Base-by-base conservation (phyloP, 2,329 filamentous ascomycete species). In the Onygenales sp. region DNA sequence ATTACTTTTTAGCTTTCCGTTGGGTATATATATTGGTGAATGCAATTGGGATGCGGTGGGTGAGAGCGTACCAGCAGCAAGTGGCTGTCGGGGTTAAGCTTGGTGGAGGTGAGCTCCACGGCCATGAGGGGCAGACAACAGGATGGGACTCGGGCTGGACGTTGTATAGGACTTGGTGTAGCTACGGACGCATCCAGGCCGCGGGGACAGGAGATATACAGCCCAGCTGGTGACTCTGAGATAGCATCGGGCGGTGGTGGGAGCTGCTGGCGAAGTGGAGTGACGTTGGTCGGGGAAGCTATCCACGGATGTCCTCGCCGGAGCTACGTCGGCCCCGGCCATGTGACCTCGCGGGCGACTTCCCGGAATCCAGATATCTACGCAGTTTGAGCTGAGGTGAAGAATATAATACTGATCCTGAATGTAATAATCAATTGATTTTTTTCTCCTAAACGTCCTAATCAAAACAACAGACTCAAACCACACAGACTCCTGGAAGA, bases 41-140 rank as follows among this genome's bases (percentile, higher is more conserved):
- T 27, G 45, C 40, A 49, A 42, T 43, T 10, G 34, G 39, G 36
- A 36, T 17, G 36, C 14, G 6, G 13, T 13, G 21, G 14, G 17
- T 17, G 11, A 49, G 11, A 31, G 10, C 53, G 51, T 73, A 77
- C 74, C 59, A 77, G 63, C 48, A 77, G 69, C 44, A 77, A 63
- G 55, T 77, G 74, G 57, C 71, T 75, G 63, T 77, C 74, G 27
- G 74, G 67, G 60, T 75, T 75, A 47, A 77, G 68, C 65, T 76
- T 74, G 34, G 69, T 75, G 11, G 71, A 72, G 0, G 70, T 72
- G 34, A 74, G 64, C 56, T 76, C 72, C 34, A 67, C 70, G 50
- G 70, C 68, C 69, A 73, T 72, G 50, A 46, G 42, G 50, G 34
- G 50, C 50, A 34, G n/a, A 21, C 14, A 40, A 11, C 6, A 40